Conservation (phyloP, 2,329 filamentous ascomycete species). For the Trichophyton benhamiae region DNA sequence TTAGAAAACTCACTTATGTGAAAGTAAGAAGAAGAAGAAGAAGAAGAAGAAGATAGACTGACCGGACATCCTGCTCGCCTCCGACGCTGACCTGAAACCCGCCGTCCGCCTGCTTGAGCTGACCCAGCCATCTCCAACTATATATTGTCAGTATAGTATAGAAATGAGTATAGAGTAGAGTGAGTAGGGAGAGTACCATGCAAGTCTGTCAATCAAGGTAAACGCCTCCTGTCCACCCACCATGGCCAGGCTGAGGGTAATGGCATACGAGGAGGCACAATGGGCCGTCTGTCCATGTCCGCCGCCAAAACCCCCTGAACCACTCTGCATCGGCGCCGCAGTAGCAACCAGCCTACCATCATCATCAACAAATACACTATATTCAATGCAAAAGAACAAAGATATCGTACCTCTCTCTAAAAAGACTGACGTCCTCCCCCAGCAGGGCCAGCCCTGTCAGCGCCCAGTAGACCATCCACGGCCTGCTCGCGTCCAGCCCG, state of each 20-base stretch:
- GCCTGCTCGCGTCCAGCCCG: constrained; percentile 69
- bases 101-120: constrained; percentile 73
- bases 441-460: constrained; percentile 63
- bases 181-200: constrained; percentile 41
- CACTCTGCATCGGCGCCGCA: constrained; percentile 69
- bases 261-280: constrained; percentile 77
- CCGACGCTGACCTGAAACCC: constrained; percentile 79
- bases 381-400: background rate
- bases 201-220: constrained; percentile 62
- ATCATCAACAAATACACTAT: background rate
- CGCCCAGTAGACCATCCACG: constrained; percentile 93
- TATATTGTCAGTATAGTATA: no score
- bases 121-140: constrained; percentile 74
- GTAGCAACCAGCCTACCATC: constrained; percentile 52
- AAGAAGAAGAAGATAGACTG: constrained; percentile 31
- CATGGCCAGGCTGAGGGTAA: constrained; percentile 63
- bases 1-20: background rate
- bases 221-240: constrained; percentile 65
- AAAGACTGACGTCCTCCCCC: constrained; percentile 52
- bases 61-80: constrained; percentile 88
- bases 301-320: constrained; percentile 75
- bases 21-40: background rate
- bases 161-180: no score
- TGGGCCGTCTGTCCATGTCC: constrained; percentile 87
- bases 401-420: background rate